A percentile compares a stretch with the other conserved stretches of the same genome.
Conservation (phyloP, 768 basidiomycete species). For the Rhodosporidiobolus sp. region DNA sequence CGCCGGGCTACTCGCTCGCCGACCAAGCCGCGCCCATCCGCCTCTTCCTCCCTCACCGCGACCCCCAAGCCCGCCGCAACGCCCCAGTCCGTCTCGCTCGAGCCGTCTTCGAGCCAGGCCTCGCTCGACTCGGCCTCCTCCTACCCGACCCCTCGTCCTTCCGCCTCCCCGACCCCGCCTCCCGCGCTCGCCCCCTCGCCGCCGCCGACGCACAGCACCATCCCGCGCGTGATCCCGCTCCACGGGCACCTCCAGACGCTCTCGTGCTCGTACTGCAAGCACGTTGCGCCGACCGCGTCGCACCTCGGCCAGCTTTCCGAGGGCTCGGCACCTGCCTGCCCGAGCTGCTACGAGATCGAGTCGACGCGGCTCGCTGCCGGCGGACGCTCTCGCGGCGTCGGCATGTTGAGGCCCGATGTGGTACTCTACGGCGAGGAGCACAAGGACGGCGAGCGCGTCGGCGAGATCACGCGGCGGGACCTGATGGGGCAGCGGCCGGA, state of each 20-base stretch:
- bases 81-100: background rate
- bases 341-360: slow-evolving; percentile 70
- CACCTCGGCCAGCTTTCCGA: slow-evolving; percentile 61
- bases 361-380: slow-evolving; percentile 67
- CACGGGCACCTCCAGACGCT: slow-evolving; percentile 79
- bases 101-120: background rate
- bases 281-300: slow-evolving; percentile 63
- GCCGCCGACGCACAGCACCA: slow-evolving; percentile 35
- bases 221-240: slow-evolving; percentile 79
- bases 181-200: background rate
- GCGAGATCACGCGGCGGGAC: slow-evolving; percentile 76
- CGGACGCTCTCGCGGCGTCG: slow-evolving; percentile 75
- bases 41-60: background rate
- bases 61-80: background rate
- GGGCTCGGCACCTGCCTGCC: slow-evolving; percentile 71
- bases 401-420: slow-evolving; percentile 76
- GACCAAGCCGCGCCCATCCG: background rate
- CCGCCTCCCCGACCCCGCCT: background rate
- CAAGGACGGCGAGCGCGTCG: slow-evolving; percentile 80
- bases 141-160: slow-evolving; percentile 1
- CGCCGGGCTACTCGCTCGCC: slow-evolving; percentile 5
- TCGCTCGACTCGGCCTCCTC: slow-evolving; percentile 4
- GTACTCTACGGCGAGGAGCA: slow-evolving; percentile 88
- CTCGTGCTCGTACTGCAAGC: slow-evolving; percentile 76
- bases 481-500: slow-evolving; percentile 70